Percentiles rank a stretch among this genome's conserved stretches.
phyloP scores from a whole-genome alignment of 2,329 filamentous ascomycete species.

The Neofusicoccum ribis region DNA sequence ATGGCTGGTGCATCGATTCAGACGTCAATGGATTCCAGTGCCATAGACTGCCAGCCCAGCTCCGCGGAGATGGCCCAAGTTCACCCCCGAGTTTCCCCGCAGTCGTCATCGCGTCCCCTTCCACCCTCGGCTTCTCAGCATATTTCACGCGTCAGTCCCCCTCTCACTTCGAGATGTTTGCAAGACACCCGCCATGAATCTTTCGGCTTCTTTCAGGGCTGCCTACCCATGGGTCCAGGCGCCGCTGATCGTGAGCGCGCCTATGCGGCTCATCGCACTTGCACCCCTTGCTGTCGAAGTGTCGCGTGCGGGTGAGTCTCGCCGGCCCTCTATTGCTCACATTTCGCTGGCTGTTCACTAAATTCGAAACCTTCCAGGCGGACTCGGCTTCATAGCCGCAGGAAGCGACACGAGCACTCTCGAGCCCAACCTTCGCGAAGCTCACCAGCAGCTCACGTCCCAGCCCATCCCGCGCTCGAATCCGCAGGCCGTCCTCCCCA shows the following conservation, averaged over 20 bases:
- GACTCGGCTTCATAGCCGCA: conserved; percentile 49
- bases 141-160: not conserved
- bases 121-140: not conserved
- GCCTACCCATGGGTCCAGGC: conserved; percentile 59
- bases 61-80: conserved; percentile 13
- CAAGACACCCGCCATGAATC: not conserved
- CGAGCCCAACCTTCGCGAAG: conserved; percentile 31
- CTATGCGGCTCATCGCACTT: conserved; percentile 66
- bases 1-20: no score
- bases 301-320: conserved; percentile 49
- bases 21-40: no score
- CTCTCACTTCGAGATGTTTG: not conserved
- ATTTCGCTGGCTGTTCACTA: not conserved
- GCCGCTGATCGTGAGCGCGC: conserved; percentile 63
- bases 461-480: conserved; percentile 29
- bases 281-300: conserved; percentile 61
- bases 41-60: not conserved
- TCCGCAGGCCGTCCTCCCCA: conserved; percentile 41
- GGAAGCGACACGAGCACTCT: conserved; percentile 43
- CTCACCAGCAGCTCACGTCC: conserved; percentile 28
- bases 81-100: not conserved
- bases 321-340: not conserved
- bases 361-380: conserved; percentile 33
- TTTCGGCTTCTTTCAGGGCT: not conserved
- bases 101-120: not conserved